Base-by-base conservation (phyloP, 352 stramenopile species). In the Phytopythium aichiense region DNA sequence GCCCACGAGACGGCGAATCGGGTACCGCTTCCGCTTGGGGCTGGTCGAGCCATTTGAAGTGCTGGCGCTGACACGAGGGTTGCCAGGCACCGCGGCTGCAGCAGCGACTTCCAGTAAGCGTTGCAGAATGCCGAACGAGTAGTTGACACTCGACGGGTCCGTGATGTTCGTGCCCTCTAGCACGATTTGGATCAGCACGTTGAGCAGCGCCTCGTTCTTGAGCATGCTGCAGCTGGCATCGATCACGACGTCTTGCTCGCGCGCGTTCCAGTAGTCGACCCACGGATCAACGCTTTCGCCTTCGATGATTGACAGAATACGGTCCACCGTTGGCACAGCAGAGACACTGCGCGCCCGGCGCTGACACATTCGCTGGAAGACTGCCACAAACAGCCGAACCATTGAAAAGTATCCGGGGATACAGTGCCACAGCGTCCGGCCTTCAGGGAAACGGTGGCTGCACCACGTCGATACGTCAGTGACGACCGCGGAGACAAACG, bases 121-220 rank as follows among this genome's bases (percentile, higher is more conserved):
- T 63, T 95, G 84, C 20, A 95, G 70, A 16, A 91, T 82, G 12
- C 81, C 80, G 56, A 95, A 84, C 42, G 81, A 88, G 68, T 95
- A 95, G 60, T 95, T 92, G 28, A 92, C 86, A 49, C 79, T 95
- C 22, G 76, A 68, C 13, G 82, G 81, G 58, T 95, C 86, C 37
- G 88, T 71, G 48, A 95, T 89, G 51, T 95, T 95, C 23, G 84
- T 95, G 50, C 82, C 73, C 68, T 95, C 84, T 28, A 95, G 61
- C 28, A 92, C 81, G 30, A 91, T 77, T 60, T 92, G 79, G 50
- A 95, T 83, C 7, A 95, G 74, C 25, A 89, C 76, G 63, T 93
- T 88, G 31, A 89, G 66, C 18, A 95, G 66, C 4, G 59, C 67
- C 23, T 86, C 65, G 65, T 95, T 92, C 59, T 83, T 84, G 20